Evolutionary conservation across 495 filamentous ascomycete species (phyloP), one percentile per base, ranked within the genome.

Genomic region (Penicillium coprophilum): DNA sequence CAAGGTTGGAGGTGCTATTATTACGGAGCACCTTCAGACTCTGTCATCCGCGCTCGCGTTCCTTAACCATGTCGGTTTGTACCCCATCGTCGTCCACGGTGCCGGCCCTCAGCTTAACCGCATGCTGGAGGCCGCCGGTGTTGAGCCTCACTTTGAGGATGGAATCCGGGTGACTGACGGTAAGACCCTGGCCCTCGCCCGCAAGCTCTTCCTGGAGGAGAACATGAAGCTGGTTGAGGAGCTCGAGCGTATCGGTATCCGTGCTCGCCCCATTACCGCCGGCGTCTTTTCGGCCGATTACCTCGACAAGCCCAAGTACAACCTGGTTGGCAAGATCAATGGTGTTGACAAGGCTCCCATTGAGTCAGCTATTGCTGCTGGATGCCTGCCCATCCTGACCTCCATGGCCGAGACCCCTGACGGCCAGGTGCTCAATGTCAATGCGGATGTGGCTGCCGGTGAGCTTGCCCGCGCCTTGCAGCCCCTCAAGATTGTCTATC

Each of bases 201-300:
- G 95, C 59, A 89, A 92, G 66, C 82, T 98, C 41, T 98, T 98
- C 75, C 72, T 98, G 52, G 85, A 96, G 67, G 95, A 97, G 79
- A 98, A 98, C 71, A 77, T 97, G 71, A 97, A 96, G 78, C 77
- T 98, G 58, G 90, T 94, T 17, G 88, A 97, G 77, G 87, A 89
- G 65, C 77, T 98, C 64, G 91, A 96, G 79, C 86, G 88, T 63
- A 85, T 92, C 75, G 95, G 93, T 57, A 89, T 97, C 43, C 85
- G 91, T 55, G 93, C 94, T 48, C 85, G 93, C 60, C 94, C 94
- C 23, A 86, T 97, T 67, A 95, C 92, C 27, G 89, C 89, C 0
- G 93, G 94, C 61, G 94, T 97, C 57, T 96, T 98, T 75, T 86
- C 86, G 47, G 95, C 95, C 43, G 92, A 97, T 55, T 98, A 96